Percentiles rank a stretch among this genome's conserved stretches.
These are phyloP conservation scores for Salix exigua DNA, from an alignment of 345 rosid genomes.

Conservation along the genomic window DNA sequence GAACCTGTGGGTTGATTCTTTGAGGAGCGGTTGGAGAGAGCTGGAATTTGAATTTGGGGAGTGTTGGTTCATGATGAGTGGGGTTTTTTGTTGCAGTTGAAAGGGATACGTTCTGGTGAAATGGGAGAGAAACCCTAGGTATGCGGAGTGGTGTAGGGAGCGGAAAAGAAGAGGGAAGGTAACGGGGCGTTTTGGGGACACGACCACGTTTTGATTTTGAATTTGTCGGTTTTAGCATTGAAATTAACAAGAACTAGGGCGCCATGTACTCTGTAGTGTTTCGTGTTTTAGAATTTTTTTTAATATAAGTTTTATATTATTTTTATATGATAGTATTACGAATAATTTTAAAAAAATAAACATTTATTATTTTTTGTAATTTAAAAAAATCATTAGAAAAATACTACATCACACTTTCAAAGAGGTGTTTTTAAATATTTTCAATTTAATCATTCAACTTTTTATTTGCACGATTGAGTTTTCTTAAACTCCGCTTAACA, in stretches of 20 bases:
- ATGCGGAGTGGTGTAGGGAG: neutral
- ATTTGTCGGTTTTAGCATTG: neutral
- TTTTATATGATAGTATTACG: too few species aligned
- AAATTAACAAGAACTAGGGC: neutral
- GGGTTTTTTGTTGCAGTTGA: neutral
- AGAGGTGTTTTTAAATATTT: too few species aligned
- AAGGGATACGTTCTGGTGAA: neutral
- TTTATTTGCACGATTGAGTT: too few species aligned
- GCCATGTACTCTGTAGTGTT: too few species aligned
- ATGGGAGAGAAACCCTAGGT: constrained; percentile 31
- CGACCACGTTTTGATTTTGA: constrained; percentile 38
- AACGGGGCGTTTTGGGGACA: constrained; percentile 23
- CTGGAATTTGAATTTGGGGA: constrained; percentile 16
- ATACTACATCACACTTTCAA: too few species aligned
- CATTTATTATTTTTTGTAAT: too few species aligned
- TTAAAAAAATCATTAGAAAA: too few species aligned
- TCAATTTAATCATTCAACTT: too few species aligned
- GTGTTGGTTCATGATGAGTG: constrained; percentile 29
- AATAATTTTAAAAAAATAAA: too few species aligned
- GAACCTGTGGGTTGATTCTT: constrained; percentile 61
- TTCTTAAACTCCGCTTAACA: too few species aligned
- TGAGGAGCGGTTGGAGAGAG: constrained; percentile 41
- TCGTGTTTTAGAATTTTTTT: too few species aligned
- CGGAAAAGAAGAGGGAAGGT: neutral
- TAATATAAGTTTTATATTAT: too few species aligned